A percentile compares a stretch with the other conserved stretches of the same genome.
phyloP scores from a whole-genome alignment of 2,329 filamentous ascomycete genomes.

The Aspergillus clavatus region DNA sequence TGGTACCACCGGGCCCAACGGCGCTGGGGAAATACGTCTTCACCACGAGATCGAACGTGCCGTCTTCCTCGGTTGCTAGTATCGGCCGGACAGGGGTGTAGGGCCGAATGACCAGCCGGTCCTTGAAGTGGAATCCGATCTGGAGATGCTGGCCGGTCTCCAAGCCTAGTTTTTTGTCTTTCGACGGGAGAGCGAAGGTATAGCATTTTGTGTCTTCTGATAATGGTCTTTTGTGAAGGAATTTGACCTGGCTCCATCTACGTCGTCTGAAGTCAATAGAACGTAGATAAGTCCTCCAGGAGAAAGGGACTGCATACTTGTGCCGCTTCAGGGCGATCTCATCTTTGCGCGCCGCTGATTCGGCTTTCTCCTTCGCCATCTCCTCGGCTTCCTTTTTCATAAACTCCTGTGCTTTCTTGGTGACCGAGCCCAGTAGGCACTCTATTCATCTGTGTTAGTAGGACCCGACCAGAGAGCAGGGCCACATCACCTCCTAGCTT shows the following conservation, averaged over 20 bases:
- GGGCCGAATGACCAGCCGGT: constrained; percentile 48
- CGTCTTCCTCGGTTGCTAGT: constrained; percentile 35
- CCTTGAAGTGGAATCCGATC: constrained; percentile 50
- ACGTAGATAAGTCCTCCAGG: background rate
- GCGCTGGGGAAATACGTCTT: constrained; percentile 50
- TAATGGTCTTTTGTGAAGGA: constrained; percentile 38
- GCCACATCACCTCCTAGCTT: constrained; percentile 42
- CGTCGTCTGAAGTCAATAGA: background rate
- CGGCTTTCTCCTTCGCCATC: constrained; percentile 36
- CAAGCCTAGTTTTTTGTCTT: constrained; percentile 42
- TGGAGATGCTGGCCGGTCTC: constrained; percentile 51
- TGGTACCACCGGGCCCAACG: constrained; percentile 49
- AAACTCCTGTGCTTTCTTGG: constrained; percentile 45
- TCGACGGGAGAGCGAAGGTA: constrained; percentile 24
- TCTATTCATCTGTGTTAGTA: constrained; percentile 33
- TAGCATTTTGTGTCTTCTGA: constrained; percentile 35
- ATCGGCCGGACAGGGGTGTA: constrained; percentile 51
- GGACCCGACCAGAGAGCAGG: constrained; percentile 34
- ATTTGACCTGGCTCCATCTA: constrained; percentile 45
- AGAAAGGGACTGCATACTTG: constrained; percentile 7
- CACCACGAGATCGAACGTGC: constrained; percentile 47
- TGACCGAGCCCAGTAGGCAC: constrained; percentile 48
- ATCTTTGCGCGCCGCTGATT: constrained; percentile 31
- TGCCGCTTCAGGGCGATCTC: constrained; percentile 38
- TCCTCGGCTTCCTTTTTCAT: constrained; percentile 44